phyloP scores from a whole-genome alignment of 306 rosid genomes.

The Pyrus communis region DNA sequence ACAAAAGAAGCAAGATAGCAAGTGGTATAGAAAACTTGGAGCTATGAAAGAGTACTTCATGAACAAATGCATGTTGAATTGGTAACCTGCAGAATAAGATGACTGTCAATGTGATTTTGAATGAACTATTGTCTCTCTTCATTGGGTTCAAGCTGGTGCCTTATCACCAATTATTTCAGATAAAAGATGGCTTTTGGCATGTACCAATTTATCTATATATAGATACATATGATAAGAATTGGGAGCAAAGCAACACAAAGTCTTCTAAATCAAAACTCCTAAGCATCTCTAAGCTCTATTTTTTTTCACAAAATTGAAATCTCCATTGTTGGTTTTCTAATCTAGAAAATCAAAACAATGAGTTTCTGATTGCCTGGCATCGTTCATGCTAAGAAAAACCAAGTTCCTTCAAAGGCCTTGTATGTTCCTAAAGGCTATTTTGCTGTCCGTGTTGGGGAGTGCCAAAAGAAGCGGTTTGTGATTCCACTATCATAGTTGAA shows the following conservation, averaged over 20 bases:
- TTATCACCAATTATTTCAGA: neutral
- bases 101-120: slow-evolving; percentile 1
- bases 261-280: no score
- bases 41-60: neutral
- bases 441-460: slow-evolving; percentile 40
- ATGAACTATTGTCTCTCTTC: neutral
- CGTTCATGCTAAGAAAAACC: no score
- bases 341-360: no score
- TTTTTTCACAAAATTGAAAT: no score
- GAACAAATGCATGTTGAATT: neutral
- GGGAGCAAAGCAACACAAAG: no score
- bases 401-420: neutral
- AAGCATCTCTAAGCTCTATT: no score
- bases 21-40: neutral
- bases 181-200: no score
- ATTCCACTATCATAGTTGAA: slow-evolving; percentile 30
- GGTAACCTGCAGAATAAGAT: neutral
- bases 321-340: no score
- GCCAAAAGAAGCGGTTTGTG: slow-evolving; percentile 28
- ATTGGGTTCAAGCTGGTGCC: neutral
- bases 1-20: no score
- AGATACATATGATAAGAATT: no score
- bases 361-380: no score
- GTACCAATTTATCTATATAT: no score
- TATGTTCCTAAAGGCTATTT: slow-evolving; percentile 32